Percentiles rank a stretch among this genome's conserved stretches.
Evolutionary conservation across 2,329 filamentous ascomycete species (phyloP).

Genomic region (Cytospora piceae): DNA sequence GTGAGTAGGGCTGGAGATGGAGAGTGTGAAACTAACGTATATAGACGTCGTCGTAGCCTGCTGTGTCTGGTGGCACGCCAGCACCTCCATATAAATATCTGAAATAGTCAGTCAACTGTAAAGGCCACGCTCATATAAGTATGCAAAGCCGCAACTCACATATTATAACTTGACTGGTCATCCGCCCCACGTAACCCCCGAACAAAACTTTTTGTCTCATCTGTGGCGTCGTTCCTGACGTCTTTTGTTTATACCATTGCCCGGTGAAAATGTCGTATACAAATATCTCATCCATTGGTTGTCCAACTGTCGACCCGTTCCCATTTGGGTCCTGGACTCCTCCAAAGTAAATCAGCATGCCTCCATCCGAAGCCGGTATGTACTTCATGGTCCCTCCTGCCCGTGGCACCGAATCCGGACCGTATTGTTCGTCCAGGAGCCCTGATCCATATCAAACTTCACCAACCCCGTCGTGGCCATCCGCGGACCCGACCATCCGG

Average conservation of each 20-base stretch:
- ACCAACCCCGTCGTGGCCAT: conserved; percentile 57
- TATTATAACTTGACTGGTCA: conserved; percentile 66
- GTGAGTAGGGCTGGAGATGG: too few relatives aligned
- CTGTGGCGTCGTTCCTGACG: conserved; percentile 55
- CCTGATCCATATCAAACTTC: conserved; percentile 58
- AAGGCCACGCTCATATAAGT: conserved; percentile 21
- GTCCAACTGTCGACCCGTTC: conserved; percentile 52
- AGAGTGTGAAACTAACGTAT: conserved; percentile 42
- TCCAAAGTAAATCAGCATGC: conserved; percentile 65
- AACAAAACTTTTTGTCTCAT: conserved; percentile 63
- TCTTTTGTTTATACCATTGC: conserved; percentile 63
- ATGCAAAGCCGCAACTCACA: conserved; percentile 47
- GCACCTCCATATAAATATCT: conserved; percentile 66
- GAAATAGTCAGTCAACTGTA: conserved; percentile 16
- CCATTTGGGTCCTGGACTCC: conserved; percentile 53
- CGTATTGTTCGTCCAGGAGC: conserved; percentile 56
- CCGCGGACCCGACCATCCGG: conserved; percentile 53
- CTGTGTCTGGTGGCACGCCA: conserved; percentile 48
- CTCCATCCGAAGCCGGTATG: conserved; percentile 61
- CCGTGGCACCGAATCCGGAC: conserved; percentile 55
- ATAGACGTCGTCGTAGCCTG: conserved; percentile 65
- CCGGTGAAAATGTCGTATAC: conserved; percentile 64
- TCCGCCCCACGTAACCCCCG: conserved; percentile 61
- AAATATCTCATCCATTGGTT: conserved; percentile 55
- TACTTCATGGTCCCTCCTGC: conserved; percentile 65